Base-by-base conservation (phyloP, 2,329 filamentous ascomycete species). In the Aspergillus ruber region DNA sequence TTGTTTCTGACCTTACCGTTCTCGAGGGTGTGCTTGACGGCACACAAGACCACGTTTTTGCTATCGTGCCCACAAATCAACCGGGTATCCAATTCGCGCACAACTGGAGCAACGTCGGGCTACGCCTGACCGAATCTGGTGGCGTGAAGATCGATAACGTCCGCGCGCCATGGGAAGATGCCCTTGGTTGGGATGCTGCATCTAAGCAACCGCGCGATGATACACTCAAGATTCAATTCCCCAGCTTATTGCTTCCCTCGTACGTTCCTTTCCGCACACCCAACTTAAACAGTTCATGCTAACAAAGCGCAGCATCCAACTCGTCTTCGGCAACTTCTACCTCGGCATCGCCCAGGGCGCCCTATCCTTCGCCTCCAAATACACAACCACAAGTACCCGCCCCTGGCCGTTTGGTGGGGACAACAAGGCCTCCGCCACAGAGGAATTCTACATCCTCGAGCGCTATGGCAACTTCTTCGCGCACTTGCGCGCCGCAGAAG, bases 321-420 rank as follows among this genome's bases (percentile, higher is more conserved):
- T 84, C 0, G 77, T 83, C n/a, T 85, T 85, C 63, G 74, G 72
- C 58, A 84, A 84, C 60, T 81, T 85, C 57, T 84, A 85, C 59
- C 67, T 84, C 1, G 81, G 81, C 2, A 84, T 84, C 50, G 78
- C 81, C 0, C 71, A 75, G 39, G 81, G 82, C 0, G 77, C 81
- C 0, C 67, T 85, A 0, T 68, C 76, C 6, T 74, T 73, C 39
- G 81, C 80, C 1, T 63, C 74, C 0, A 72, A 73, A 21, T 85
- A 84, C 52, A 85, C 82, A 0, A 65, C 63, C 2, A 74, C 73
- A 20, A 67, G 66, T 18, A 85, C 83, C 0, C 74, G 82, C 1
- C 69, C 82, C 0, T 86, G 82, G 82, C 82, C 82, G 0, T 85
- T 70, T 50, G 80, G 81, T 5, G 79, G 80, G 1, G 81, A 84